These are phyloP conservation scores for Alternaria postmessia DNA, from an alignment of 2,329 filamentous ascomycete genomes.

Conservation along the genomic window DNA sequence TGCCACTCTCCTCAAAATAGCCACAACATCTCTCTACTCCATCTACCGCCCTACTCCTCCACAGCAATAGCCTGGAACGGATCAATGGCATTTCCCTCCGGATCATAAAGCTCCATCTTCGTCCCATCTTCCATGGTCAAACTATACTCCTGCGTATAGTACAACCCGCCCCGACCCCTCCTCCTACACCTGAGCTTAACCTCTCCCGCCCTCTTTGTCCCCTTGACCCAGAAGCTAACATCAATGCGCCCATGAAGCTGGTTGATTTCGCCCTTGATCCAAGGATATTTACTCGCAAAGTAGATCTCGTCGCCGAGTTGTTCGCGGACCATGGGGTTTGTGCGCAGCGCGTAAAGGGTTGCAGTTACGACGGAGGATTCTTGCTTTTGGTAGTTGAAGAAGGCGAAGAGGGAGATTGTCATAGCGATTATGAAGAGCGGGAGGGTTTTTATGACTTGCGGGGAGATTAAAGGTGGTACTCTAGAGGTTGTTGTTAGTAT, in stretches of 20 bases:
- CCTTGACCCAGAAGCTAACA: constrained; percentile 86
- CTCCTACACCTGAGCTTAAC: constrained; percentile 85
- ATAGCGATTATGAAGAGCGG: constrained; percentile 82
- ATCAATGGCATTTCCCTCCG: constrained; percentile 61
- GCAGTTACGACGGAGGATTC: constrained; percentile 83
- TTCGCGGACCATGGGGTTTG: constrained; percentile 75
- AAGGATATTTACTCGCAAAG: constrained; percentile 58
- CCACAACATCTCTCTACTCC: background rate
- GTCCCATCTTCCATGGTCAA: constrained; percentile 72
- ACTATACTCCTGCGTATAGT: constrained; percentile 91
- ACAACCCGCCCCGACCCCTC: constrained; percentile 72
- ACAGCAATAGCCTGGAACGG: constrained; percentile 63
- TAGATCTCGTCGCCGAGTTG: constrained; percentile 76
- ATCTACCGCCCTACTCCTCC: constrained; percentile 26
- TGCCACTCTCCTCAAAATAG: background rate
- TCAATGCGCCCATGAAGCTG: constrained; percentile 91
- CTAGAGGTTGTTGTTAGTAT: constrained; percentile 19
- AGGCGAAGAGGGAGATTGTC: constrained; percentile 75
- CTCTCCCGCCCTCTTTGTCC: constrained; percentile 72
- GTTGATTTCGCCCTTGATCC: constrained; percentile 75
- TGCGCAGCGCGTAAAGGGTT: constrained; percentile 90
- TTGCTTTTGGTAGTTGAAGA: constrained; percentile 99
- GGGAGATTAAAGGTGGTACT: constrained; percentile 46
- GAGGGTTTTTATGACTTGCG: constrained; percentile 64
- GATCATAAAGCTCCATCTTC: constrained; percentile 79